phyloP scores from a whole-genome alignment of 139 green algal genomes.

The Bryopsis sp. region DNA sequence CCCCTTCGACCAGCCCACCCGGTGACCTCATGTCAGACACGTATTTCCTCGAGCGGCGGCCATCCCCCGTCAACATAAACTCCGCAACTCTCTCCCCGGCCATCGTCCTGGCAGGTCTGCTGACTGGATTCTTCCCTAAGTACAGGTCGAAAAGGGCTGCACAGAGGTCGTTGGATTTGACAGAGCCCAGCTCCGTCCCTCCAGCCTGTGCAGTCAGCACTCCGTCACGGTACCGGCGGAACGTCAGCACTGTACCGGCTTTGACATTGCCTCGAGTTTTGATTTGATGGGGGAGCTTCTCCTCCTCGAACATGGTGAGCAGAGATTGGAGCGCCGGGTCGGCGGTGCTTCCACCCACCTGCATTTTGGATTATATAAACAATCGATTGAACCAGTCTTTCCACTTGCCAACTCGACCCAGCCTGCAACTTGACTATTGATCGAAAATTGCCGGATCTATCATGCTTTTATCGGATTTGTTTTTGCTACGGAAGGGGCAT shows the following conservation, averaged over 20 bases:
- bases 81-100: slow-evolving; percentile 4
- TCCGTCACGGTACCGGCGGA: slow-evolving; percentile 25
- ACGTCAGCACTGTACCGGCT: slow-evolving; percentile 43
- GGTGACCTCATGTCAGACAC: too few relatives aligned
- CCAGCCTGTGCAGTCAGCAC: slow-evolving; percentile 22
- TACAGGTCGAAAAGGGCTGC: slow-evolving; percentile 64
- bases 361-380: background rate
- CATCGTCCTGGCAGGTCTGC: slow-evolving; percentile 32
- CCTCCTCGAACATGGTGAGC: slow-evolving; percentile 35
- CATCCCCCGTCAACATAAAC: background rate
- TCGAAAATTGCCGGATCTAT: background rate
- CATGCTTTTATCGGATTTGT: background rate
- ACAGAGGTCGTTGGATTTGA: slow-evolving; percentile 30
- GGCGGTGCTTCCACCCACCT: slow-evolving; percentile 27
- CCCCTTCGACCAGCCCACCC: too few relatives aligned
- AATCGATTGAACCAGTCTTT: background rate
- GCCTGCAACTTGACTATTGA: background rate
- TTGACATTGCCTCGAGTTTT: slow-evolving; percentile 28
- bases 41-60: too few relatives aligned
- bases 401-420: background rate
- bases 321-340: slow-evolving; percentile 38
- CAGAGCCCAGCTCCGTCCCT: slow-evolving; percentile 20
- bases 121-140: slow-evolving; percentile 49
- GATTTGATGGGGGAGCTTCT: slow-evolving; percentile 11
- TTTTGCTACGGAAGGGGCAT: background rate